phyloP scores from a whole-genome alignment of 306 rosid species.

The Malus fusca region DNA sequence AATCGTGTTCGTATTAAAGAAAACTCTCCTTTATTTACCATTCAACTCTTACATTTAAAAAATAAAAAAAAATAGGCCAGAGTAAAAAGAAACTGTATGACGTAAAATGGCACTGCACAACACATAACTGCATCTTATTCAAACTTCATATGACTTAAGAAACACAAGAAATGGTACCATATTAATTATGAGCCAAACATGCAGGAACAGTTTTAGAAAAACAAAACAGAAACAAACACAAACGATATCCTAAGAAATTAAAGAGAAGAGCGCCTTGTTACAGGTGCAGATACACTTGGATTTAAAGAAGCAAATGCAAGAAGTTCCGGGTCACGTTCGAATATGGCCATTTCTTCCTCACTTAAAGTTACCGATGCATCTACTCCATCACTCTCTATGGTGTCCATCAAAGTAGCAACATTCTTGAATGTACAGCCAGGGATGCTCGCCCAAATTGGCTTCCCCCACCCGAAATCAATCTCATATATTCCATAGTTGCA shows the following conservation, averaged over 20 bases:
- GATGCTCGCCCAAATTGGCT: conserved; percentile 1
- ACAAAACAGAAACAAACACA: not conserved
- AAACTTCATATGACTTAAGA: not conserved
- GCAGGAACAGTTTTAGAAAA: no score
- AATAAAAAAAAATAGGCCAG: not conserved
- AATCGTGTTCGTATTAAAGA: no score
- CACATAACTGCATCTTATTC: not conserved
- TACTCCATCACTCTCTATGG: conserved; percentile 7
- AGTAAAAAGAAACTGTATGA: not conserved
- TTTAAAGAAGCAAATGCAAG: conserved; percentile 8
- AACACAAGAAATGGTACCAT: not conserved
- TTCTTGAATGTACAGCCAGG: not conserved
- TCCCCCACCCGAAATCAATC: conserved; percentile 22
- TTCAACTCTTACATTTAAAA: not conserved
- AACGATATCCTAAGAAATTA: not conserved
- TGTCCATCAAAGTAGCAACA: conserved; percentile 4
- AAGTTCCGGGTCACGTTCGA: conserved; percentile 9
- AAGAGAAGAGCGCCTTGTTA: not conserved
- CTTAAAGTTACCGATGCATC: conserved; percentile 8
- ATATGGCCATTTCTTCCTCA: conserved; percentile 13
- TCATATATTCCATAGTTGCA: not conserved
- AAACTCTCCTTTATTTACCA: not conserved
- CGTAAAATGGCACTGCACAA: not conserved
- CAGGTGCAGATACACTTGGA: not conserved
- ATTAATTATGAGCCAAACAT: no score